These are phyloP conservation scores for Pochonia chlamydosporia DNA, from an alignment of 2,329 filamentous ascomycete species.

Conservation along the genomic window DNA sequence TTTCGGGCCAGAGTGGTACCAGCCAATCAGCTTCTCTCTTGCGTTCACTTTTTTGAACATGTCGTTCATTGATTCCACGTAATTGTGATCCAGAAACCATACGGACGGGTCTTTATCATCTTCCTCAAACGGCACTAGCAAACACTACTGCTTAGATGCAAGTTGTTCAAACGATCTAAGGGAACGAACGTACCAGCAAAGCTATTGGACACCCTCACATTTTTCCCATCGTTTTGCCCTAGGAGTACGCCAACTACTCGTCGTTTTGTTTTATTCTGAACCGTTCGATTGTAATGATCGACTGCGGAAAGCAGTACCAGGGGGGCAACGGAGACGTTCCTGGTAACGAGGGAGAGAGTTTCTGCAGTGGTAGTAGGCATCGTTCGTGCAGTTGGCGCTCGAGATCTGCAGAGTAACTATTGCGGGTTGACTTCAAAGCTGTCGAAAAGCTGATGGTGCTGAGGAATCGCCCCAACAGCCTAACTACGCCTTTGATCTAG, in stretches of 20 bases:
- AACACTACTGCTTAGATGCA: slow-evolving; percentile 10
- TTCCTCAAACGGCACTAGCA: slow-evolving; percentile 90
- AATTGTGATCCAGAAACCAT: slow-evolving; percentile 99
- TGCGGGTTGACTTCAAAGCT: background rate
- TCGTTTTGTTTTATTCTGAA: slow-evolving; percentile 76
- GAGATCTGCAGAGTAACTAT: background rate
- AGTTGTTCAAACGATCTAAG: background rate
- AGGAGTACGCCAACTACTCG: slow-evolving; percentile 92
- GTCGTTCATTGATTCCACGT: slow-evolving; percentile 98
- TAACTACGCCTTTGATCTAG: background rate
- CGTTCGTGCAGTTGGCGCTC: slow-evolving; percentile 22
- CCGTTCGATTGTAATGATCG: slow-evolving; percentile 95
- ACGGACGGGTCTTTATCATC: slow-evolving; percentile 98
- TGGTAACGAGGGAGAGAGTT: slow-evolving; percentile 88
- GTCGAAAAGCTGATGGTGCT: background rate
- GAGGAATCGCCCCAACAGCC: background rate
- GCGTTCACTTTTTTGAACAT: slow-evolving; percentile 99
- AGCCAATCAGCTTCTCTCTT: slow-evolving; percentile 96
- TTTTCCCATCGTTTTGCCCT: slow-evolving; percentile 93
- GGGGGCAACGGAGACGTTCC: slow-evolving; percentile 94
- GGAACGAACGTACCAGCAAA: slow-evolving; percentile 68
- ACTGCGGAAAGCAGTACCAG: slow-evolving; percentile 95
- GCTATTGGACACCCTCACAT: slow-evolving; percentile 96
- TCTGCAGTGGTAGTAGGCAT: slow-evolving; percentile 98
- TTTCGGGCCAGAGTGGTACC: slow-evolving; percentile 98